Evolutionary conservation across 2,329 filamentous ascomycete species (phyloP).

Genomic region (Ophiostoma australiae): DNA sequence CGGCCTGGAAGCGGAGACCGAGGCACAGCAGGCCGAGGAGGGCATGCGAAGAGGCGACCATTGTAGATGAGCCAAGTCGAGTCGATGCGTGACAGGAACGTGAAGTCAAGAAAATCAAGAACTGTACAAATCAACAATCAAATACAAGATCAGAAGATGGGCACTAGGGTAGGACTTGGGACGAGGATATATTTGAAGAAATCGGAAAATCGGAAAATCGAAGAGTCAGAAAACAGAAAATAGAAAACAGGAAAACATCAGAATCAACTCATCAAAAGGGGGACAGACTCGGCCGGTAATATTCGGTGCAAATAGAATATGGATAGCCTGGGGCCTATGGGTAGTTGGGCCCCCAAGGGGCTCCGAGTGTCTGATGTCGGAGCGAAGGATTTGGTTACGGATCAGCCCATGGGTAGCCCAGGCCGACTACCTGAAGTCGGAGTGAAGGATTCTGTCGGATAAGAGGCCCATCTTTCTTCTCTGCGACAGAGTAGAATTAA

Average conservation of each 20-base stretch:
- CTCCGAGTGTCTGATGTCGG: background rate
- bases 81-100: background rate
- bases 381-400: background rate
- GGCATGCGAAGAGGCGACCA: background rate
- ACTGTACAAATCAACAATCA: background rate
- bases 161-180: background rate
- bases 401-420: no score
- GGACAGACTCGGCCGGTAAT: background rate
- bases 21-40: conserved; percentile 7
- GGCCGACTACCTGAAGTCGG: background rate
- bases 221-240: no score
- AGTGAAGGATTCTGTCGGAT: background rate
- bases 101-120: background rate
- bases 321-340: no score
- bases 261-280: background rate
- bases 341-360: background rate
- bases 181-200: background rate
- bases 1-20: background rate
- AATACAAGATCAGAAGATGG: background rate
- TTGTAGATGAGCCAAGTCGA: background rate
- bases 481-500: background rate
- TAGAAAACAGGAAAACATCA: no score
- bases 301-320: no score
- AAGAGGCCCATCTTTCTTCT: background rate
- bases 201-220: background rate